These are phyloP conservation scores for Candida patagonica DNA, from an alignment of 805 yeast species.

Conservation along the genomic window DNA sequence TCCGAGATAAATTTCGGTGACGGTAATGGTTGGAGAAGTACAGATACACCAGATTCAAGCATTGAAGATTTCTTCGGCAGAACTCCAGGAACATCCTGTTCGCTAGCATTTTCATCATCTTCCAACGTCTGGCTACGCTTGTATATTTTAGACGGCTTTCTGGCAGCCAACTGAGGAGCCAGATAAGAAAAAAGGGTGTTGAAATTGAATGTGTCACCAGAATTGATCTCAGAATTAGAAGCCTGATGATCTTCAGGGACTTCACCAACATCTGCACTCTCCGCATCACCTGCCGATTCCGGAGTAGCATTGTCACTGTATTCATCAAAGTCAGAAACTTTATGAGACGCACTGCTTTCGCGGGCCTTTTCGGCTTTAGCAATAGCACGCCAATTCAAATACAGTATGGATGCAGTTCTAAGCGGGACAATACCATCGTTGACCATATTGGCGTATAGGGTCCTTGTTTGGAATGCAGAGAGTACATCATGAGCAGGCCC, in stretches of 20 bases:
- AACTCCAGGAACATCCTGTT: constrained; percentile 12
- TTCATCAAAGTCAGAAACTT: background rate
- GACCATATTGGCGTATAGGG: constrained; percentile 79
- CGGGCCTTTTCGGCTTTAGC: constrained; percentile 37
- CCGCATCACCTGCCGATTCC: background rate
- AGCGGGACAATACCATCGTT: constrained; percentile 96
- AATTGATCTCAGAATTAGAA: background rate
- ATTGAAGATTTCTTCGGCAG: constrained; percentile 60
- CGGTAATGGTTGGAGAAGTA: constrained; percentile 76
- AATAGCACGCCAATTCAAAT: constrained; percentile 76
- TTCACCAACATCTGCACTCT: constrained; percentile 5
- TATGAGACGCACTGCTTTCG: constrained; percentile 12
- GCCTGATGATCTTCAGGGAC: constrained; percentile 10
- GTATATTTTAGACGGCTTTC: constrained; percentile 20
- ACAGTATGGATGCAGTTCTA: constrained; percentile 78
- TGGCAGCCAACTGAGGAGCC: constrained; percentile 24
- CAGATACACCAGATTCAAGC: constrained; percentile 66
- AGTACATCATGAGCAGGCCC: constrained; percentile 62
- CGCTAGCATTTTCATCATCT: constrained; percentile 8
- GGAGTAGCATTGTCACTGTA: constrained; percentile 1
- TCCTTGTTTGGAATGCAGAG: constrained; percentile 56
- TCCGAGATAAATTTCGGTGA: constrained; percentile 53
- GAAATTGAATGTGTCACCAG: constrained; percentile 3
- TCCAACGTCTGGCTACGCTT: constrained; percentile 20
- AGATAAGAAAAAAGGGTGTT: constrained; percentile 21